Percentiles rank a stretch among this genome's conserved stretches.
phyloP scores from a whole-genome alignment of 306 rosid species.

The Citrullus mucosospermus region DNA sequence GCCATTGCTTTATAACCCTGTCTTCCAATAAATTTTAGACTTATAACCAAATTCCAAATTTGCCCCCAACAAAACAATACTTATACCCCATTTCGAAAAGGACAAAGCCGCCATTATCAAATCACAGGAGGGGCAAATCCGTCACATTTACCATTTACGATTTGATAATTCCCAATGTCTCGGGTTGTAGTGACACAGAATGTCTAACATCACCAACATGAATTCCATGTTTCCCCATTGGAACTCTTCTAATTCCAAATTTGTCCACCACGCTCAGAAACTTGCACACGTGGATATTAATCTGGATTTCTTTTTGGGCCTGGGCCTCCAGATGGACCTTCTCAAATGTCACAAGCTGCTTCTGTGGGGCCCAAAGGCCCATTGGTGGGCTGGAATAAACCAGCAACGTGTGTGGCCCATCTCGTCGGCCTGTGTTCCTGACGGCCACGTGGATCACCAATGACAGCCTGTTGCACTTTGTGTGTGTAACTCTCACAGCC shows the following conservation, averaged over 20 bases:
- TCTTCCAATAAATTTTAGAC: background rate
- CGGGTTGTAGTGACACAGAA: slow-evolving; percentile 45
- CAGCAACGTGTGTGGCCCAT: slow-evolving; percentile 57
- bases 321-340: slow-evolving; percentile 42
- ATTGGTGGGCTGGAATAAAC: slow-evolving; percentile 59
- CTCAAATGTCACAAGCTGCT: slow-evolving; percentile 59
- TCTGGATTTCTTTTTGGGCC: slow-evolving; percentile 25
- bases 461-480: slow-evolving; percentile 44
- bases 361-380: slow-evolving; percentile 43
- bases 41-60: background rate
- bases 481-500: slow-evolving; percentile 68
- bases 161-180: slow-evolving; percentile 42
- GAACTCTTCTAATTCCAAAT: slow-evolving; percentile 67
- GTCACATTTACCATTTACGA: slow-evolving; percentile 7
- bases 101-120: background rate
- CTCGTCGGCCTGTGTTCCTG: slow-evolving; percentile 43
- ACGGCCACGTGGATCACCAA: slow-evolving; percentile 41
- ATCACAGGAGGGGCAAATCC: background rate
- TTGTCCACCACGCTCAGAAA: slow-evolving; percentile 56
- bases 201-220: slow-evolving; percentile 46
- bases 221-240: slow-evolving; percentile 48
- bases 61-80: background rate
- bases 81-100: background rate
- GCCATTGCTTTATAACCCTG: background rate
- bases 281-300: slow-evolving; percentile 67